Conservation (phyloP, 2,329 filamentous ascomycete genomes). For the Aspergillus versicolor region DNA sequence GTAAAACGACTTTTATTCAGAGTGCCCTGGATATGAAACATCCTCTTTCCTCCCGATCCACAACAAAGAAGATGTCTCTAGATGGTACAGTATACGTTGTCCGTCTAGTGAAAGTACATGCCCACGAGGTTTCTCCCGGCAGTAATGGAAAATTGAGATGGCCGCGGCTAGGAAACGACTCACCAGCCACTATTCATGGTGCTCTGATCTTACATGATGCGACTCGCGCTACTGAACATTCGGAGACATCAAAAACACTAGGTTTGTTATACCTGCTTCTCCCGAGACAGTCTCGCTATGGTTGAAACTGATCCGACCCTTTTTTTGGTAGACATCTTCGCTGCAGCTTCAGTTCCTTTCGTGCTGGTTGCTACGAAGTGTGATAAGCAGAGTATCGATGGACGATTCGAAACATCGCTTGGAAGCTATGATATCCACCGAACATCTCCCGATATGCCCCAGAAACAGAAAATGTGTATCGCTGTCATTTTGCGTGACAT, state of each 20-base stretch:
- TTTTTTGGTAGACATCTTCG: conserved; percentile 63
- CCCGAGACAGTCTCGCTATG: background rate
- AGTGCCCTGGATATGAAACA: conserved; percentile 55
- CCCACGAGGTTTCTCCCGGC: conserved; percentile 53
- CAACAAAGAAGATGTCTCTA: conserved; percentile 56
- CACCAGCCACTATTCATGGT: conserved; percentile 75
- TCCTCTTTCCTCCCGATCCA: conserved; percentile 39
- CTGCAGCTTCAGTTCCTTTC: conserved; percentile 70
- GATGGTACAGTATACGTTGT: conserved; percentile 57
- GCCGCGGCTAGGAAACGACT: conserved; percentile 60
- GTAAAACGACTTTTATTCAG: conserved; percentile 61
- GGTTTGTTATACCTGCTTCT: conserved; percentile 58
- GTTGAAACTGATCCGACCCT: conserved; percentile 9
- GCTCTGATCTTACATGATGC: conserved; percentile 87
- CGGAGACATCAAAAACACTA: conserved; percentile 71
- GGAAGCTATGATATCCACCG: conserved; percentile 71
- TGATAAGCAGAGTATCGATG: conserved; percentile 69
- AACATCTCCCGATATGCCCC: conserved; percentile 67
- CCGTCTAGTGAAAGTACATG: conserved; percentile 56
- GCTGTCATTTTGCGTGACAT: conserved; percentile 72
- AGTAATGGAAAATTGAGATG: conserved; percentile 48
- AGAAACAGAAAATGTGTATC: conserved; percentile 73
- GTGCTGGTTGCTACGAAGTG: conserved; percentile 88
- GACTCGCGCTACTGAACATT: conserved; percentile 71
- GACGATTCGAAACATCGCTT: conserved; percentile 70